These are phyloP conservation scores for Microbotryum violaceum DNA, from an alignment of 1,284 basidiomycete genomes.

Conservation along the genomic window DNA sequence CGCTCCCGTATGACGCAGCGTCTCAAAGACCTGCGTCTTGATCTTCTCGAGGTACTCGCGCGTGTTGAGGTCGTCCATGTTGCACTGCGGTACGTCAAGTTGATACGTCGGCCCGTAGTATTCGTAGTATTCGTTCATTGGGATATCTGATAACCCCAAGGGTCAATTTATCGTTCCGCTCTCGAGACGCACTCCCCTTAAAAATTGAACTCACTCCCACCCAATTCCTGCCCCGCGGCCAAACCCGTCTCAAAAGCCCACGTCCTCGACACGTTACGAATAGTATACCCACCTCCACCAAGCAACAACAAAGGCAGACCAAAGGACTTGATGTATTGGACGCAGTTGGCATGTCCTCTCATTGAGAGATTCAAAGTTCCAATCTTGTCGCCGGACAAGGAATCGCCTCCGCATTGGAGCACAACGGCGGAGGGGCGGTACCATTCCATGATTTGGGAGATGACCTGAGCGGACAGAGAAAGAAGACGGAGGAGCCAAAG, in stretches of 20 bases:
- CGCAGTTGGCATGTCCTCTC: slow-evolving; percentile 95
- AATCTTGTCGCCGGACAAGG: slow-evolving; percentile 89
- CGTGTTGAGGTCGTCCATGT: slow-evolving; percentile 93
- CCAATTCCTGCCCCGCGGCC: slow-evolving; percentile 89
- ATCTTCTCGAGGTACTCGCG: slow-evolving; percentile 87
- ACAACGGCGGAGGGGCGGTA: slow-evolving; percentile 96
- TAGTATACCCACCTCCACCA: slow-evolving; percentile 97
- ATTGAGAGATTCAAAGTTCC: slow-evolving; percentile 96
- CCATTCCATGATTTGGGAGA: slow-evolving; percentile 87
- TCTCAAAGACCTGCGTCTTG: slow-evolving; percentile 84
- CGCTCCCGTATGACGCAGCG: slow-evolving; percentile 65
- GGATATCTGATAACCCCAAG: slow-evolving; percentile 57
- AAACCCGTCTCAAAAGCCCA: slow-evolving; percentile 99
- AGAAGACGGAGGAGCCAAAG: neutral
- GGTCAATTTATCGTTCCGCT: neutral
- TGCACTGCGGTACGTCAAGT: slow-evolving; percentile 91
- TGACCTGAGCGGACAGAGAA: slow-evolving; percentile 57
- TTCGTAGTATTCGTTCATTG: slow-evolving; percentile 96
- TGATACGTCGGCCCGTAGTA: slow-evolving; percentile 98
- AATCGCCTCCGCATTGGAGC: slow-evolving; percentile 97
- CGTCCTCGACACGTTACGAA: slow-evolving; percentile 91
- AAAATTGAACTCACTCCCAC: slow-evolving; percentile 53
- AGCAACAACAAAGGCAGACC: slow-evolving; percentile 85
- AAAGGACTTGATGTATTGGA: slow-evolving; percentile 94
- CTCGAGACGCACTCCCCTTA: neutral